phyloP scores from a whole-genome alignment of 306 rosid genomes.

The Vigna mungo region DNA sequence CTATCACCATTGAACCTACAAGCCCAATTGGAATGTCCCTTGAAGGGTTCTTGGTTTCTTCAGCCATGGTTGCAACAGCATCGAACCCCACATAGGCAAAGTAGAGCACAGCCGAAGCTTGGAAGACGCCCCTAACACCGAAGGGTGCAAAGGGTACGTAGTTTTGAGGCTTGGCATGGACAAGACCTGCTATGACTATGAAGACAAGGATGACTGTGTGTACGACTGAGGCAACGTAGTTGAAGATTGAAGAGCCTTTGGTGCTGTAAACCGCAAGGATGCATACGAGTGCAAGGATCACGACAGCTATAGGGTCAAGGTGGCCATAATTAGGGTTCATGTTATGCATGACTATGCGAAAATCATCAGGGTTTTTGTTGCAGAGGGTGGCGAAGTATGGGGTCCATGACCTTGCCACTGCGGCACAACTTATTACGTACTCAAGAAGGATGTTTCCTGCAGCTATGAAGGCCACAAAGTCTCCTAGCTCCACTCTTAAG shows the following conservation, averaged over 20 bases:
- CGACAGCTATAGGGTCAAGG: not conserved
- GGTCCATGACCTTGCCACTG: not conserved
- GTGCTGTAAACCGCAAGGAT: constrained; percentile 61
- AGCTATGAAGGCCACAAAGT: constrained; percentile 1
- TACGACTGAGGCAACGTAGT: constrained; percentile 69
- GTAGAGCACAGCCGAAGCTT: not conserved
- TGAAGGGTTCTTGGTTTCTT: constrained; percentile 9
- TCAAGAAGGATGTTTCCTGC: not conserved
- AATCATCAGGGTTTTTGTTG: constrained; percentile 1
- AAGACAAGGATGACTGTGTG: constrained; percentile 58
- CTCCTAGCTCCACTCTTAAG: constrained; percentile 22
- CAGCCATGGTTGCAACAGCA: constrained; percentile 9
- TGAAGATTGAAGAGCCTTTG: constrained; percentile 72
- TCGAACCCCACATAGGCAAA: constrained; percentile 17
- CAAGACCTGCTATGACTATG: constrained; percentile 66
- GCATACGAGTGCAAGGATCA: not conserved
- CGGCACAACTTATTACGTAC: not conserved
- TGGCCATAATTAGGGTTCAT: not conserved
- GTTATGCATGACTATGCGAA: not conserved
- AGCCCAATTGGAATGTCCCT: constrained; percentile 16
- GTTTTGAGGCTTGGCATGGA: constrained; percentile 60
- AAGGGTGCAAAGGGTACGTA: constrained; percentile 47
- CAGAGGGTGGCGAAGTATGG: constrained; percentile 10
- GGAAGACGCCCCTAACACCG: constrained; percentile 49
- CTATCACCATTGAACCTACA: constrained; percentile 60